Base-by-base conservation (phyloP, 441 rosid species). In the Erodium chrysanthum region DNA sequence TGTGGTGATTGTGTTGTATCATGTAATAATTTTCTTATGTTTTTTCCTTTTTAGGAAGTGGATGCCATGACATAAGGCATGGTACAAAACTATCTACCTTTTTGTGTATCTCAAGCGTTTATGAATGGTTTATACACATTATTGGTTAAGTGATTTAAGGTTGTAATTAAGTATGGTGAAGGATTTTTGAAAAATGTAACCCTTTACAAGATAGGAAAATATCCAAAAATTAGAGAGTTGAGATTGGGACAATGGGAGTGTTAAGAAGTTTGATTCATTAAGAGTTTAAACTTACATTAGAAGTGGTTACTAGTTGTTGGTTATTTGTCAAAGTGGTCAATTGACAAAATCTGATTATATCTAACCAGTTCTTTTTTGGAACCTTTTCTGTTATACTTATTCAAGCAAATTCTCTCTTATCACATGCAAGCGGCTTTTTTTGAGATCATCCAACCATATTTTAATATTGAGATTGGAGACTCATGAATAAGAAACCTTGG, bases 351-450 rank as follows among this genome's bases (percentile, higher is more conserved):
- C 23, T 56, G 14, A 20, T 18, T 18, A 21, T 2, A 8, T 20
- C 11, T 56, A 21, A 56, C 27, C 20, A 21, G 25, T 20, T 56
- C 12, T 56, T 35, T 35, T 35, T 35, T 35, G 40, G 40, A 56
- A 20, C 61, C 27, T 56, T 56, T 56, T 56, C 61, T 7, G 1
- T 18, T 56, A 21, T 8, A 56, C 61, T 56, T 56, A 8, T 56
- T 18, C 7, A 18, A 48, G 69, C 61, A 52, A 72, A 35, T 35
- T 35, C 40, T 29, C 15, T 25, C 66, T 25, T 21, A 44, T 70
- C 15, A 64, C 11, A 20, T 54, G 60, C 25, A 21, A 54, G 60
- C 20, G 9, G 60, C 60, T 5, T 7, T 52, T 52, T n/a, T 52
- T 17, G 21, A 17, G 59, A 10, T 15, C 8, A 17, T 0, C 23